Base-by-base conservation (phyloP, 1,139 yeast genomes). In the Chernovozyma sophiae-reginae region DNA sequence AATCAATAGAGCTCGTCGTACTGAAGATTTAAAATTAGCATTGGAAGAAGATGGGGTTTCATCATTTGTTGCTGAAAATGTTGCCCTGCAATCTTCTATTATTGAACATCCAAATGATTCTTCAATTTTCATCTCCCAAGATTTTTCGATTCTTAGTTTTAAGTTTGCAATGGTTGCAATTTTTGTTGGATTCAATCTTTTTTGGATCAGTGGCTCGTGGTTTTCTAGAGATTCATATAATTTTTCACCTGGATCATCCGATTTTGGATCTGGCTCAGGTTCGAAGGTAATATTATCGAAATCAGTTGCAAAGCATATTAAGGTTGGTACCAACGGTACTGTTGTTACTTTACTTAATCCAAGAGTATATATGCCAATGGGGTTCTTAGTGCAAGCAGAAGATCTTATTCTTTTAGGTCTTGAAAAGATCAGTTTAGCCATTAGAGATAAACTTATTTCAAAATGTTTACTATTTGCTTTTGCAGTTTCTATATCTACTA, bases 11-110 rank as follows among this genome's bases (percentile, higher is more conserved):
- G 95, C 95, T 42, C 87, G 92, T 61, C 80, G 90, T 48, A 85
- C 92, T 35, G 82, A 89, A 42, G 77, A 81, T 41, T 76, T 90
- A 55, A 81, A 85, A 54, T 81, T 78, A 48, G 92, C 89, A 17
- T 70, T 92, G 48, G 96, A 90, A 63, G 98, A 92, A 58, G 98
- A 94, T 52, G 98, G 98, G 17, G 77, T 92, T 30, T 75, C 87
- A 32, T 79, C 79, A 38, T 65, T 72, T 41, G 86, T 86, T 32
- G 97, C 77, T 8, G 61, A 62, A 16, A 58, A 92, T 32, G 62
- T 69, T 31, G 74, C 72, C 18, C 16, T 35, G 38, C 73, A 77
- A 39, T 82, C 86, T 29, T 81, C 90, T 13, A 74, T 70, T 29
- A 58, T 68, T 35, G 72, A 66, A 30, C 55, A 59, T 34, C 63